These are phyloP conservation scores for Kwoniella mangroviensis DNA, from an alignment of 768 basidiomycete genomes.

Conservation along the genomic window DNA sequence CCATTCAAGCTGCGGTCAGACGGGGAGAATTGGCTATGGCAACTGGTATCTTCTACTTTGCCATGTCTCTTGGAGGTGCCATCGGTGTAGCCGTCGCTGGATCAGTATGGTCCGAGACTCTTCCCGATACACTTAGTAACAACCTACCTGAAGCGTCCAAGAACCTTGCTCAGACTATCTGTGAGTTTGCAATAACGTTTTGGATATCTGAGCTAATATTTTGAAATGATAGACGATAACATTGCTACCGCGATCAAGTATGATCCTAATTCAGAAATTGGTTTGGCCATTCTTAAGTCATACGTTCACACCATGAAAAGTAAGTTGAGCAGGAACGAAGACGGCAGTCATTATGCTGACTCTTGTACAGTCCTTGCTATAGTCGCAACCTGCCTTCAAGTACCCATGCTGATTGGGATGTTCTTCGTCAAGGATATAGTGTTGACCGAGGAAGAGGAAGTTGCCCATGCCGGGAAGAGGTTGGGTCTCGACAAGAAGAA, in stretches of 20 bases:
- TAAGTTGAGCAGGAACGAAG: background rate
- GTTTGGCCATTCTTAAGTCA: slow-evolving; percentile 13
- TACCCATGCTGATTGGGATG: slow-evolving; percentile 18
- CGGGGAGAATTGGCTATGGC: slow-evolving; percentile 18
- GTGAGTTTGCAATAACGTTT: slow-evolving; percentile 5
- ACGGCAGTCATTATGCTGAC: background rate
- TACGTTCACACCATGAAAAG: slow-evolving; percentile 22
- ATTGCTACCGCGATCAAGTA: slow-evolving; percentile 19
- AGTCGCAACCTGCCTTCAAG: slow-evolving; percentile 16
- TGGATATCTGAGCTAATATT: background rate
- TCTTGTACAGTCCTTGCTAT: slow-evolving; percentile 11
- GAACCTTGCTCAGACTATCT: slow-evolving; percentile 11
- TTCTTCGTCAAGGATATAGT: slow-evolving; percentile 19
- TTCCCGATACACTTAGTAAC: background rate
- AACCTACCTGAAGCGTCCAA: slow-evolving; percentile 15
- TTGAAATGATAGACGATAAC: slow-evolving; percentile 1
- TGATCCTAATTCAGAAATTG: slow-evolving; percentile 22
- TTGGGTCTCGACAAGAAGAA: slow-evolving; percentile 11
- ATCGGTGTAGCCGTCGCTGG: slow-evolving; percentile 18
- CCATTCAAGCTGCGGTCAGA: slow-evolving; percentile 18
- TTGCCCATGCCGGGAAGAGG: slow-evolving; percentile 13
- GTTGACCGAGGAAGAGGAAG: slow-evolving; percentile 16
- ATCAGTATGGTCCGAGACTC: slow-evolving; percentile 14
- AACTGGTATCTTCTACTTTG: slow-evolving; percentile 21
- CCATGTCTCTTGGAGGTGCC: slow-evolving; percentile 23